phyloP scores from a whole-genome alignment of 495 filamentous ascomycete genomes.

The Neurospora intermedia region DNA sequence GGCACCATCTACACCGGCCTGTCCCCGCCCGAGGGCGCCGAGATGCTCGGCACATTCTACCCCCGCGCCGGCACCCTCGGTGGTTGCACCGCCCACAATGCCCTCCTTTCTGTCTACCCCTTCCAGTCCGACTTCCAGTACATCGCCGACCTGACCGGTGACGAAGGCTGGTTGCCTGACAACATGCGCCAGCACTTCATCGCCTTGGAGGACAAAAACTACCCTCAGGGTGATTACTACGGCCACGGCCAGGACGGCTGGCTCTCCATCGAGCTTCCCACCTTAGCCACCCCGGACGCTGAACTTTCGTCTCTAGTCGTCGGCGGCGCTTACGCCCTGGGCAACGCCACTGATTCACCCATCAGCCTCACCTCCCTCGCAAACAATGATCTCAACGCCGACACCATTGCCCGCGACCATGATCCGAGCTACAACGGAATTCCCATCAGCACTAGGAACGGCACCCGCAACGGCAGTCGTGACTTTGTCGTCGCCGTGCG shows the following conservation, averaged over 20 bases:
- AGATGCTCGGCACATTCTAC: constrained; percentile 36
- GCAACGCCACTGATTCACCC: constrained; percentile 26
- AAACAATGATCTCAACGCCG: constrained; percentile 42
- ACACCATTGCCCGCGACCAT: constrained; percentile 18
- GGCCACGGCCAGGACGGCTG: constrained; percentile 53
- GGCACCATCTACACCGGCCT: constrained; percentile 27
- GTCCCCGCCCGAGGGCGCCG: constrained; percentile 30
- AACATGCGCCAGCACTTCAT: constrained; percentile 42
- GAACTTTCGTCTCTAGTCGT: constrained; percentile 41
- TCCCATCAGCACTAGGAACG: constrained; percentile 37
- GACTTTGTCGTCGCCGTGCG: constrained; percentile 44
- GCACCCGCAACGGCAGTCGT: constrained; percentile 38
- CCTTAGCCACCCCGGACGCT: constrained; percentile 39
- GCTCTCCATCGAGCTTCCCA: constrained; percentile 39
- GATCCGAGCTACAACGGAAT: constrained; percentile 37
- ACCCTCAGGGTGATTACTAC: constrained; percentile 26
- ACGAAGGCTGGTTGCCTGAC: constrained; percentile 32
- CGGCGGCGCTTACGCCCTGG: constrained; percentile 42
- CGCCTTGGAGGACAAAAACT: constrained; percentile 44
- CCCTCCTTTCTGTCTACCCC: constrained; percentile 32
- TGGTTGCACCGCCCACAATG: constrained; percentile 42
- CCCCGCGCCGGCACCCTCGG: constrained; percentile 38
- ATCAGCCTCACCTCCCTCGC: constrained; percentile 35
- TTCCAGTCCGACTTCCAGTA: constrained; percentile 32
- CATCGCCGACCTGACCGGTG: constrained; percentile 38